Conservation (phyloP, 495 filamentous ascomycete genomes). For the Apiosordaria backusii region DNA sequence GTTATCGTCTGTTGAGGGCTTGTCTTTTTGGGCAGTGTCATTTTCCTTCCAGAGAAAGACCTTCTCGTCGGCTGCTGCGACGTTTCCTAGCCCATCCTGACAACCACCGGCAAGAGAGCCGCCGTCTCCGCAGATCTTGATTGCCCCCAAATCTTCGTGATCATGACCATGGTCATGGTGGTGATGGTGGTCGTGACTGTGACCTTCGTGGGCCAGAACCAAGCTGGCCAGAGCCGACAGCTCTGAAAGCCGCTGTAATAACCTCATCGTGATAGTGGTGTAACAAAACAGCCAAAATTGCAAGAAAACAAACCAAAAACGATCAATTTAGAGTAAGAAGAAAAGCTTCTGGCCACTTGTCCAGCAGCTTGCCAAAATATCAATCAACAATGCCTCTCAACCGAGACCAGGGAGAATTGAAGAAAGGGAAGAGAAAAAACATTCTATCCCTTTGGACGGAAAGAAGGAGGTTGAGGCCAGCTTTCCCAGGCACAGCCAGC, state of each 20-base stretch:
- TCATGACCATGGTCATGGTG: neutral
- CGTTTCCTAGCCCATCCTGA: neutral
- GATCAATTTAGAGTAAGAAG: neutral
- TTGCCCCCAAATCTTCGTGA: constrained; percentile 7
- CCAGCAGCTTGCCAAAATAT: neutral
- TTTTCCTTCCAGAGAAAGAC: neutral
- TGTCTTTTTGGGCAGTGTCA: neutral
- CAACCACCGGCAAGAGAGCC: constrained; percentile 1
- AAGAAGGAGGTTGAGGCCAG: neutral
- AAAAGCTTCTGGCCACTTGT: neutral
- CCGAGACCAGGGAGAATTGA: neutral
- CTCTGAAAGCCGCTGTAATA: neutral
- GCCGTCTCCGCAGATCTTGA: constrained; percentile 6
- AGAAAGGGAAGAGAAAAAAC: neutral
- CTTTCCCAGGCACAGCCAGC: neutral
- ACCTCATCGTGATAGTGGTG: constrained; percentile 4
- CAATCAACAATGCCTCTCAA: neutral
- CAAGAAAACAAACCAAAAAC: neutral
- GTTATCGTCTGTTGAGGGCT: constrained; percentile 17
- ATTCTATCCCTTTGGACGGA: neutral
- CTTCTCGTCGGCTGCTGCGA: constrained; percentile 2
- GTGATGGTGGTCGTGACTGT: constrained; percentile 1
- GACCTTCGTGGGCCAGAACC: constrained; percentile 2
- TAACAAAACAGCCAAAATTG: neutral
- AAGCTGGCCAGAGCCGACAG: neutral